Base-by-base conservation (phyloP, 805 yeast genomes). In the Komagataella mondaviorum region DNA sequence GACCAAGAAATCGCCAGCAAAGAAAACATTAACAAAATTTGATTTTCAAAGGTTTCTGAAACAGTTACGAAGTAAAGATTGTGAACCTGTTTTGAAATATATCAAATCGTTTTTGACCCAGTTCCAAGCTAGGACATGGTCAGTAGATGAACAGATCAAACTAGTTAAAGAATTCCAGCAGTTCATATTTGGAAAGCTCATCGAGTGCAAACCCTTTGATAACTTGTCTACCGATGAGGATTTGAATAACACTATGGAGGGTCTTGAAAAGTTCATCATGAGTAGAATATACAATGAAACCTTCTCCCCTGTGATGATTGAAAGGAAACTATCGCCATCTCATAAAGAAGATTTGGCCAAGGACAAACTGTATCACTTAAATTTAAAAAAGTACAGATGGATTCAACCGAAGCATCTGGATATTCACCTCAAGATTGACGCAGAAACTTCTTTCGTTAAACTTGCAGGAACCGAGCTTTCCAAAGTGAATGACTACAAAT, bases 191-290 rank as follows among this genome's bases (percentile, higher is more conserved):
- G 80, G 73, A 16, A 84, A 84, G 60, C 76, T 87, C 65, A 55
- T 64, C 2, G 62, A 70, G 14, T 81, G 71, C 58, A 85, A 84
- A 55, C 97, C 97, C 1, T 91, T 93, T 63, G 74, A 78, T 20
- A 68, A 77, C 2, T 74, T 88, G 70, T 70, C 66, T 46, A 80
- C 79, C 16, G 76, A 72, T 2, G 71, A 71, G 18, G 81, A 76
- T 51, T 67, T 86, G 30, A 80, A 74, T 44, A 88, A 90, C 60
- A 83, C 95, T 2, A 70, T 82, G 56, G 97, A 89, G 58, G 99
- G 99, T 0, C 73, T 93, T 59, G 99, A 93, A 65, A 93, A 93
- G 64, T 72, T 93, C 46, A 74, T 95, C 7, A 88, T 90, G 95
- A 90, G 91, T 52, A 74, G 96, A 55, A 66, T 95, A 2, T 90